These are phyloP conservation scores for Fraxinus anomala DNA, from an alignment of 257 asterid genomes.

Conservation along the genomic window DNA sequence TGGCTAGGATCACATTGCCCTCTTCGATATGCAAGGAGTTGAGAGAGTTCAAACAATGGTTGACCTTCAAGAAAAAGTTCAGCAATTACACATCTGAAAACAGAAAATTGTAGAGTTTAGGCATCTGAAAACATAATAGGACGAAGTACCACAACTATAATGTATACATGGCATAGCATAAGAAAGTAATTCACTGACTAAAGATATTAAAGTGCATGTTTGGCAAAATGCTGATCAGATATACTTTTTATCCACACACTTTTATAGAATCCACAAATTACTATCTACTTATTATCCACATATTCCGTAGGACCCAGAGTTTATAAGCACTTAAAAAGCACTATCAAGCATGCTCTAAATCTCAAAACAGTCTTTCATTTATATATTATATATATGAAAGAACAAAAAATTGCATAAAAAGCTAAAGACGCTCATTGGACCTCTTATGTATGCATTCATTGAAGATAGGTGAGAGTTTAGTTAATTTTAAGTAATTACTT, in stretches of 20 bases:
- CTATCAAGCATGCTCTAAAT: background rate
- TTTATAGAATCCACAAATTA: too few species aligned
- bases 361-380: background rate
- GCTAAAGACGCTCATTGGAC: background rate
- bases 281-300: too few species aligned
- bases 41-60: slow-evolving; percentile 93
- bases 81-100: slow-evolving; percentile 92
- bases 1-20: slow-evolving; percentile 98
- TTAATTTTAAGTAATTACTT: background rate
- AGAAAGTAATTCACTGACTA: slow-evolving; percentile 12
- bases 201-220: slow-evolving; percentile 2
- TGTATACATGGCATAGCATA: slow-evolving; percentile 25
- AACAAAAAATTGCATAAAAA: background rate
- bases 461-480: background rate
- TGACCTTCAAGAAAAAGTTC: slow-evolving; percentile 99
- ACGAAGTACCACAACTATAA: slow-evolving; percentile 6
- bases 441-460: background rate
- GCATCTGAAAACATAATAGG: slow-evolving; percentile 17
- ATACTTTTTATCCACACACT: too few species aligned
- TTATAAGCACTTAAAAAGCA: too few species aligned
- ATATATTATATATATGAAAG: too few species aligned
- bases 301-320: too few species aligned
- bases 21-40: slow-evolving; percentile 95
- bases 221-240: too few species aligned
- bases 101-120: slow-evolving; percentile 27